These are phyloP conservation scores for Polychaeton citri DNA, from an alignment of 2,329 filamentous ascomycete genomes.

Conservation along the genomic window DNA sequence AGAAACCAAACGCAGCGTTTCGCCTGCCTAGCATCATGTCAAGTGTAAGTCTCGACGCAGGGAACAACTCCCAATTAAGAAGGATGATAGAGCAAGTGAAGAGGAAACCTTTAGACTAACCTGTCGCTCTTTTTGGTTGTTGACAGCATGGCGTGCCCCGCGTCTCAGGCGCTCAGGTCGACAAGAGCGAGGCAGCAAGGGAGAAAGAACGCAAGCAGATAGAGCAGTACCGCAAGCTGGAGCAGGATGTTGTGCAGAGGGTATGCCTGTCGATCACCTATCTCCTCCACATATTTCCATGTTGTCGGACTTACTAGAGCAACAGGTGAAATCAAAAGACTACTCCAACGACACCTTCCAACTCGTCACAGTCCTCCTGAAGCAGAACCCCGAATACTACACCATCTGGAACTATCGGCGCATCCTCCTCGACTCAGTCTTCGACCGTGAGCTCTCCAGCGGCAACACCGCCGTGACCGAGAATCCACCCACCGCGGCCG, in stretches of 20 bases:
- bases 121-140: neutral
- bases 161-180: constrained; percentile 29
- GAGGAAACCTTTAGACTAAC: too few relatives aligned
- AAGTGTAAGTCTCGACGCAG: neutral
- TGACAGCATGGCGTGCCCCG: constrained; percentile 73
- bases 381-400: constrained; percentile 76
- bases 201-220: constrained; percentile 49
- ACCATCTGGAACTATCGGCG: constrained; percentile 85
- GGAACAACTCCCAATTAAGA: neutral
- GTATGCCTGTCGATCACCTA: constrained; percentile 20
- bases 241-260: constrained; percentile 1
- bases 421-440: constrained; percentile 50
- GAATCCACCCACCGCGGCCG: constrained; percentile 1
- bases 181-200: constrained; percentile 54
- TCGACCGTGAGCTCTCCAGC: constrained; percentile 35
- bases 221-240: constrained; percentile 46
- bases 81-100: too few relatives aligned
- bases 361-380: constrained; percentile 55
- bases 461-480: constrained; percentile 4
- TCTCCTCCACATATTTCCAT: constrained; percentile 44
- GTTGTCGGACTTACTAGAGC: neutral
- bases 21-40: neutral
- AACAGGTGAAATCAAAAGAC: constrained; percentile 29
- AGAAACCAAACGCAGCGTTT: too few relatives aligned
- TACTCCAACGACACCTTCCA: constrained; percentile 44